Conservation (phyloP, 352 stramenopile species). For the Plasmopara viticola region DNA sequence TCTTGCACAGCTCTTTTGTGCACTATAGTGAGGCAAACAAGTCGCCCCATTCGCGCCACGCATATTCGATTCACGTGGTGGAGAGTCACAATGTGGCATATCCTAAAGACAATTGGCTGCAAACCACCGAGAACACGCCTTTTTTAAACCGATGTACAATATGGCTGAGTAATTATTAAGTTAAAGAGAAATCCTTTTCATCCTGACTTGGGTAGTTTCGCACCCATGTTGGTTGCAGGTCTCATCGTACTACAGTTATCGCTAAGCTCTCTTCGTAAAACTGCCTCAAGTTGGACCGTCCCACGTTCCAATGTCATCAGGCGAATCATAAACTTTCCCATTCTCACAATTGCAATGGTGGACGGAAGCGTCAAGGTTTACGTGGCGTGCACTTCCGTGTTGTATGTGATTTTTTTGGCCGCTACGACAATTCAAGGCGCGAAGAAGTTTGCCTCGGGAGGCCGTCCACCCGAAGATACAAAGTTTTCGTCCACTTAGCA, state of each 20-base stretch:
- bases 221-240: conserved; percentile 5
- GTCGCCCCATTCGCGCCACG: conserved; percentile 92
- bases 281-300: conserved; percentile 2
- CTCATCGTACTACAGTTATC: conserved; percentile 7
- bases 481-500: no score
- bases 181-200: no score
- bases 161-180: no score
- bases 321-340: no score
- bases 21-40: conserved; percentile 93
- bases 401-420: no score
- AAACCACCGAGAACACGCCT: no score
- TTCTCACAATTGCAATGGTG: no score
- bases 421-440: no score
- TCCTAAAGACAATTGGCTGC: conserved; percentile 90
- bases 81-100: conserved; percentile 87
- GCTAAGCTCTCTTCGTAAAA: not conserved
- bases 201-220: no score
- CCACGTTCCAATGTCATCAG: no score
- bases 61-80: conserved; percentile 95
- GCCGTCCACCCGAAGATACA: conserved; percentile 50
- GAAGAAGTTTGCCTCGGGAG: conserved; percentile 45
- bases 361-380: no score
- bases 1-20: conserved; percentile 91
- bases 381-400: no score
- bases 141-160: conserved; percentile 75